Evolutionary conservation across 1,284 basidiomycete species (phyloP).

Genomic region (Fomes fomentarius): DNA sequence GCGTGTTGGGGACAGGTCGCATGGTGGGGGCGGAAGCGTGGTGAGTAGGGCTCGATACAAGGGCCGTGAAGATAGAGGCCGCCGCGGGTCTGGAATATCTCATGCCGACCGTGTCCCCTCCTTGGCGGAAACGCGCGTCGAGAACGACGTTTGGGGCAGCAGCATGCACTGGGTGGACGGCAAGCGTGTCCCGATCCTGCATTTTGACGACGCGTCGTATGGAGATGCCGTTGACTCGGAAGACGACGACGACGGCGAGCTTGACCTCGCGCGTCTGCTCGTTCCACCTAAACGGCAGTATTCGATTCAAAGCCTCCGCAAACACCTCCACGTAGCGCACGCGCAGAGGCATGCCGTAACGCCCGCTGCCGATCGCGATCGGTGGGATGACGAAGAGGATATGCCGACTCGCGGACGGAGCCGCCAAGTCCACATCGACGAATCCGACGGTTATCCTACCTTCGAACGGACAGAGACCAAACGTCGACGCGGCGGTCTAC

Average conservation of each 20-base stretch:
- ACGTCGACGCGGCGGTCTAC: slow-evolving; percentile 29
- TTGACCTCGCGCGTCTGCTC: slow-evolving; percentile 66
- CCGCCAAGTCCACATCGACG: slow-evolving; percentile 28
- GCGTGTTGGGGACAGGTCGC: slow-evolving; percentile 29
- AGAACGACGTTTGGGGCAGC: slow-evolving; percentile 42
- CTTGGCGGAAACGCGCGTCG: slow-evolving; percentile 42
- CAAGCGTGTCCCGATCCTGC: slow-evolving; percentile 22
- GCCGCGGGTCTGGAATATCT: slow-evolving; percentile 8
- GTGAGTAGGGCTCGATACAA: slow-evolving; percentile 13
- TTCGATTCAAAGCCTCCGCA: slow-evolving; percentile 67
- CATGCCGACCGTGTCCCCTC: slow-evolving; percentile 40
- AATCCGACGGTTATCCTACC: slow-evolving; percentile 25
- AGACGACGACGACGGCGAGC: slow-evolving; percentile 61
- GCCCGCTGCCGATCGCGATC: slow-evolving; percentile 11
- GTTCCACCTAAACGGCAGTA: slow-evolving; percentile 73
- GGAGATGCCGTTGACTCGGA: slow-evolving; percentile 41
- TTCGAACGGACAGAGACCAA: slow-evolving; percentile 28
- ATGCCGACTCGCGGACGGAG: slow-evolving; percentile 18
- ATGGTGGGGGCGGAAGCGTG: slow-evolving; percentile 5
- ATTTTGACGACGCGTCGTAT: slow-evolving; percentile 10
- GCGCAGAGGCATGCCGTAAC: slow-evolving; percentile 10
- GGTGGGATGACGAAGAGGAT: slow-evolving; percentile 28
- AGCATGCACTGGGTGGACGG: slow-evolving; percentile 30
- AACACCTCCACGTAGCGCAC: slow-evolving; percentile 50
- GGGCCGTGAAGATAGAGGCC: slow-evolving; percentile 13